phyloP scores from a whole-genome alignment of 2,329 filamentous ascomycete species.

The Alternaria atra region DNA sequence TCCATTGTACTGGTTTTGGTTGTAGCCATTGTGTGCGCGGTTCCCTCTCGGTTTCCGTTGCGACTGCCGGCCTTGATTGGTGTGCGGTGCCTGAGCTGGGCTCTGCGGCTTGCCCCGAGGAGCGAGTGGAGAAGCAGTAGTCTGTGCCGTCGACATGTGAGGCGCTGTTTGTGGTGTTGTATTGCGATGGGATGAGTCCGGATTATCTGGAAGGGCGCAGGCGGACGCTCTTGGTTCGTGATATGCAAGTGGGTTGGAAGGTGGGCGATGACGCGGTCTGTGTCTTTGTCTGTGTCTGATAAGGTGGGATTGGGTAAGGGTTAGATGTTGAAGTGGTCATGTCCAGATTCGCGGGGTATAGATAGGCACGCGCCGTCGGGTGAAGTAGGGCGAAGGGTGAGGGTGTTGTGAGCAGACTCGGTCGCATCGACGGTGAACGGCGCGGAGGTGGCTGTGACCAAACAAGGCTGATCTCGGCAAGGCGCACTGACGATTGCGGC shows the following conservation, averaged over 20 bases:
- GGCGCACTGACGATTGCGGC: constrained; percentile 29
- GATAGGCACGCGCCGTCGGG: constrained; percentile 33
- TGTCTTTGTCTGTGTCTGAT: constrained; percentile 31
- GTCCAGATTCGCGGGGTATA: constrained; percentile 40
- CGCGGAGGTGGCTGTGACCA: constrained; percentile 33
- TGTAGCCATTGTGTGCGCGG: constrained; percentile 42
- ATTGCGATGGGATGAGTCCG: constrained; percentile 18
- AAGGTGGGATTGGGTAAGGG: constrained; percentile 30
- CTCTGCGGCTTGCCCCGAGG: constrained; percentile 46
- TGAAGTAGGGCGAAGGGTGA: constrained; percentile 18
- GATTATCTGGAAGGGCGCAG: constrained; percentile 41
- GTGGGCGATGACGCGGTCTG: constrained; percentile 36
- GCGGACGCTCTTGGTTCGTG: constrained; percentile 30
- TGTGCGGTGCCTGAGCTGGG: constrained; percentile 37
- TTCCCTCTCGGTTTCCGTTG: constrained; percentile 45
- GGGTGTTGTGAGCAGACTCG: constrained; percentile 22
- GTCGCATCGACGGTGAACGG: constrained; percentile 27
- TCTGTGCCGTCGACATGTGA: constrained; percentile 47
- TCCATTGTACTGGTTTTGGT: constrained; percentile 33
- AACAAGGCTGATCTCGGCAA: constrained; percentile 26
- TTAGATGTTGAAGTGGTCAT: constrained; percentile 45
- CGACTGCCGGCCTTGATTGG: constrained; percentile 36
- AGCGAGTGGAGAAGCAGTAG: constrained; percentile 45
- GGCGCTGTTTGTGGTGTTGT: constrained; percentile 11
- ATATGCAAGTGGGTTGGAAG: constrained; percentile 21